Evolutionary conservation across 2,329 filamentous ascomycete species (phyloP).

Genomic region (Chaetomium sp.): DNA sequence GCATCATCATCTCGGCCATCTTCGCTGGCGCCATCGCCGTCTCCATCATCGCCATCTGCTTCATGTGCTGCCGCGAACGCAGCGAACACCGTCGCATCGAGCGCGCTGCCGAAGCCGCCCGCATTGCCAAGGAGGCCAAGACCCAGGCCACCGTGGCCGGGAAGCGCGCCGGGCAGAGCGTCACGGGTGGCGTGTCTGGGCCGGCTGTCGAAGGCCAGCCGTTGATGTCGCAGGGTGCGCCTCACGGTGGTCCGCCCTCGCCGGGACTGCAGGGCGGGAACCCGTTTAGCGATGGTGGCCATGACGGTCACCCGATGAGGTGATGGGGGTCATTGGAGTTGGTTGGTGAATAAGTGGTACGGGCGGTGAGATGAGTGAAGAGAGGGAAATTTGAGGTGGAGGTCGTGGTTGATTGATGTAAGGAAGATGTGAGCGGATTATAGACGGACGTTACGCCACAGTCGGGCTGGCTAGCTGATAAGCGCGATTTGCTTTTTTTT

Average conservation of each 20-base stretch:
- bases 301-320: constrained; percentile 15
- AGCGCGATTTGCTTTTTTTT: too few relatives aligned
- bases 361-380: too few relatives aligned
- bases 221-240: constrained; percentile 21
- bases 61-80: constrained; percentile 47
- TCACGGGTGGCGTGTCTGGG: constrained; percentile 12
- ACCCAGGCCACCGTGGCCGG: constrained; percentile 16
- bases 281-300: constrained; percentile 14
- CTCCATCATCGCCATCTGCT: constrained; percentile 37
- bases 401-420: too few relatives aligned
- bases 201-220: constrained; percentile 20
- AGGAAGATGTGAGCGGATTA: too few relatives aligned
- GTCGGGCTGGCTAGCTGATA: too few relatives aligned
- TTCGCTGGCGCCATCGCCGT: constrained; percentile 37
- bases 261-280: constrained; percentile 9
- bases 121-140: constrained; percentile 39
- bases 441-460: too few relatives aligned
- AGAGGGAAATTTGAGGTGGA: too few relatives aligned
- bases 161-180: constrained; percentile 33
- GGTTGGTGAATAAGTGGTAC: too few relatives aligned
- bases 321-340: too few relatives aligned
- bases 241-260: not conserved
- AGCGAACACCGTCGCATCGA: constrained; percentile 37
- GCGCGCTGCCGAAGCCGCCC: constrained; percentile 44
- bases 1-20: constrained; percentile 43